These are phyloP conservation scores for Trichosporon ovoides DNA, from an alignment of 1,284 basidiomycete genomes.

Conservation along the genomic window DNA sequence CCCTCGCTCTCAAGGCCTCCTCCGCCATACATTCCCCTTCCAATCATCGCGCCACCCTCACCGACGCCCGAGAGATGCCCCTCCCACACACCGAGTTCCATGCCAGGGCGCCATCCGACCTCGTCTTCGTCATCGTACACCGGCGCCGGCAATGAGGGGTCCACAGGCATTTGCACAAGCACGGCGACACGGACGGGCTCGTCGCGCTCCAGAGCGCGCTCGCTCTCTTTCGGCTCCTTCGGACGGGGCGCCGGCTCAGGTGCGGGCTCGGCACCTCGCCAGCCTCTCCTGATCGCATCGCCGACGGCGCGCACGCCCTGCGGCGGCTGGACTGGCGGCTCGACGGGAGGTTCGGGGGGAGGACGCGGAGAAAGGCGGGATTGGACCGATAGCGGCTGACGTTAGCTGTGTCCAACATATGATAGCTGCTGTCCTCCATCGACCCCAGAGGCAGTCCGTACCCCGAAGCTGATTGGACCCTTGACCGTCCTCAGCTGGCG, in stretches of 20 bases:
- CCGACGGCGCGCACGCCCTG: constrained; percentile 1
- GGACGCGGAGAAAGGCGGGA: constrained; percentile 8
- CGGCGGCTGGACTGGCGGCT: neutral
- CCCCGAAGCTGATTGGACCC: no score
- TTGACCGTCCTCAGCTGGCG: no score
- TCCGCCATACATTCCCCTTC: neutral
- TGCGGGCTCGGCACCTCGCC: neutral
- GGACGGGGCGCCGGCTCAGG: neutral
- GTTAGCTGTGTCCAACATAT: neutral
- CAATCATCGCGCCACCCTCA: neutral
- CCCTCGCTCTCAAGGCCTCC: no score
- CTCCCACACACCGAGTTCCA: constrained; percentile 45
- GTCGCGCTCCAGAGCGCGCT: constrained; percentile 10
- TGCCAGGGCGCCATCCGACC: constrained; percentile 37
- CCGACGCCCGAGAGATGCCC: constrained; percentile 14
- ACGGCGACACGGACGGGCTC: constrained; percentile 35
- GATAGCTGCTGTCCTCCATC: no score
- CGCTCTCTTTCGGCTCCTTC: constrained; percentile 3
- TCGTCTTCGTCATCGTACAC: constrained; percentile 25
- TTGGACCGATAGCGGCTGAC: constrained; percentile 15
- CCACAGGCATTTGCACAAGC: constrained; percentile 36
- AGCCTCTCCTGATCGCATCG: neutral
- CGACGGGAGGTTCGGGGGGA: neutral
- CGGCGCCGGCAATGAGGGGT: neutral
- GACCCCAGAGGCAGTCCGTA: no score